A percentile compares a stretch with the other conserved stretches of the same genome.
phyloP scores from a whole-genome alignment of 192 early-diverging fungal genomes.

The Umbelopsis vinacea region DNA sequence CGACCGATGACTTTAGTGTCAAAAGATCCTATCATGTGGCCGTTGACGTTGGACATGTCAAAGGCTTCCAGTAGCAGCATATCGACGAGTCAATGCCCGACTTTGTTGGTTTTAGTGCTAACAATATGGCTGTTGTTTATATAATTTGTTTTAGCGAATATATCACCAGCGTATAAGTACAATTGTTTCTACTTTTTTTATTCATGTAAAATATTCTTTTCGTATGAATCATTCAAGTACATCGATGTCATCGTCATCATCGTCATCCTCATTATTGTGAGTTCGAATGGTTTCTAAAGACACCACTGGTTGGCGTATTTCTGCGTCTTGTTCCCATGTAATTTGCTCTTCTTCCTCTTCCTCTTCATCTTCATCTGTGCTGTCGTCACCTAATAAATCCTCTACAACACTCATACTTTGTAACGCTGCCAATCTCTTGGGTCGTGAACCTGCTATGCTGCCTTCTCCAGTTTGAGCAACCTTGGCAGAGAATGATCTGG shows the following conservation, averaged over 20 bases:
- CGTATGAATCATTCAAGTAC: slow-evolving; percentile 1
- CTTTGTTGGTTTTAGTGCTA: neutral
- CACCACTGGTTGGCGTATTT: neutral
- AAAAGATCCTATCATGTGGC: slow-evolving; percentile 16
- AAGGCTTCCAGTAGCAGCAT: neutral
- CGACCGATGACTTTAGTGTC: slow-evolving; percentile 17
- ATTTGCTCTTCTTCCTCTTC: neutral
- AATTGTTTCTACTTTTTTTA: neutral
- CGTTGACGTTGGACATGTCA: neutral
- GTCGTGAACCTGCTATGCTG: slow-evolving; percentile 9
- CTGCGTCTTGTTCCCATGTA: neutral
- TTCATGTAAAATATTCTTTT: no score
- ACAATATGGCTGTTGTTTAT: neutral
- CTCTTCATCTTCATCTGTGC: neutral
- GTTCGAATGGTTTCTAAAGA: slow-evolving; percentile 10
- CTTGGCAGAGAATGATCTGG: neutral
- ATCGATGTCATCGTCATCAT: slow-evolving; percentile 13
- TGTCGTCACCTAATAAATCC: neutral
- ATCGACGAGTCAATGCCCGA: neutral
- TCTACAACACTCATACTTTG: slow-evolving; percentile 21
- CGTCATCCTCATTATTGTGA: slow-evolving; percentile 3
- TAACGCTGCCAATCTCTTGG: slow-evolving; percentile 12
- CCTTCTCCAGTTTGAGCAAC: neutral
- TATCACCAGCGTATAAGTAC: neutral
- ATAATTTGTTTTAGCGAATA: neutral